A percentile compares a stretch with the other conserved stretches of the same genome.
These are phyloP conservation scores for Cytospora piceicola DNA, from an alignment of 2,329 filamentous ascomycete species.

Conservation along the genomic window DNA sequence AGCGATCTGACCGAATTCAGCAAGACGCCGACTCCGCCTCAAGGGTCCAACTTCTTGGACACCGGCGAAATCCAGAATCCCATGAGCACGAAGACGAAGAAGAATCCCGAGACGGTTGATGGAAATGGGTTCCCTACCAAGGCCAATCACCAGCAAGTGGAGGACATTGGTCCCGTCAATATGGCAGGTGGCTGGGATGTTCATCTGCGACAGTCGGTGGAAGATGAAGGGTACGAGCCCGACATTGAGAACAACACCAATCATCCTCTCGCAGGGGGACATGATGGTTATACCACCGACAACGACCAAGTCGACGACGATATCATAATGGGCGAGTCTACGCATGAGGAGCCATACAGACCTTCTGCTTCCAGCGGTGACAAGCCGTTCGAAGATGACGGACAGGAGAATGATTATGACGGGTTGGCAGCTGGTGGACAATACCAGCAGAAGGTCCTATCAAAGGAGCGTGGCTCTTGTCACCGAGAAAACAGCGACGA, in stretches of 20 bases:
- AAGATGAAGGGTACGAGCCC: not conserved
- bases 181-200: conserved; percentile 13
- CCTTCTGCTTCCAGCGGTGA: not conserved
- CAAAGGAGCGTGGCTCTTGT: not conserved
- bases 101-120: not conserved
- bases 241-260: not conserved
- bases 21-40: conserved; percentile 11
- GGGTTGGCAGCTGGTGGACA: not conserved
- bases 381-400: not conserved
- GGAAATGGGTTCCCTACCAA: not conserved
- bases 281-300: not conserved
- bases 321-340: conserved; percentile 7
- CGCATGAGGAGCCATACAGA: not conserved
- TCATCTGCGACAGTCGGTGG: not conserved
- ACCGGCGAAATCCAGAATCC: not conserved
- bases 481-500: not conserved
- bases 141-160: not conserved
- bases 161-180: not conserved
- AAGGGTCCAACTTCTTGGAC: not conserved
- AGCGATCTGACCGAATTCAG: conserved; percentile 19
- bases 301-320: not conserved
- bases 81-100: conserved; percentile 1
- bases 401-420: not conserved
- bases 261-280: not conserved
- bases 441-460: not conserved